phyloP scores from a whole-genome alignment of 202 grass and related monocot species.

The Eragrostis tef region DNA sequence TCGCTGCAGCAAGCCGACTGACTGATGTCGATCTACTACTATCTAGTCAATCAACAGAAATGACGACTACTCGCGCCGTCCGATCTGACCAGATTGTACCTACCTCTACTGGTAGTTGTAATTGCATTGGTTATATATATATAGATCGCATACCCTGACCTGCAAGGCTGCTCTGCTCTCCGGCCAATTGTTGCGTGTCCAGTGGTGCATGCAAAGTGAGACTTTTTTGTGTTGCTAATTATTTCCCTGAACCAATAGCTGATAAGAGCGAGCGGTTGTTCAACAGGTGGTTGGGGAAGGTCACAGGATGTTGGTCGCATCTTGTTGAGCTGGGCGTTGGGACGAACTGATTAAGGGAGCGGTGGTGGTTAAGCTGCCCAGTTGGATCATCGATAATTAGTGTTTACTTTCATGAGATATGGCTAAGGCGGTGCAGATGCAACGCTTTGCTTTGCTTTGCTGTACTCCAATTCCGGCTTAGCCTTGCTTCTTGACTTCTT shows the following conservation, averaged over 20 bases:
- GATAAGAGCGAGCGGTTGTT: not conserved
- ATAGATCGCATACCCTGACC: not conserved
- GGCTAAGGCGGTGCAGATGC: not conserved
- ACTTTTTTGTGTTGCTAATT: too few relatives aligned
- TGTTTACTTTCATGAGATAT: not conserved
- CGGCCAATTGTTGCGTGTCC: not conserved
- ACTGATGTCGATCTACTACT: not conserved
- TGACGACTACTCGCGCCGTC: too few relatives aligned
- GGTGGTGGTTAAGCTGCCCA: not conserved
- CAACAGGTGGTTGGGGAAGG: not conserved
- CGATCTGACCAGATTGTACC: too few relatives aligned
- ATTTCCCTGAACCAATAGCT: too few relatives aligned
- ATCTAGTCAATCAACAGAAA: too few relatives aligned
- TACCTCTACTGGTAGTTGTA: not conserved
- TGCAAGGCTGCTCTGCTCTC: not conserved
- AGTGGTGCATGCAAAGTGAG: too few relatives aligned
- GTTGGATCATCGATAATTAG: not conserved
- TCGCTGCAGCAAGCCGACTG: conserved; percentile 43
- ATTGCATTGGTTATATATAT: not conserved
- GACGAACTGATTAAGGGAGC: not conserved
- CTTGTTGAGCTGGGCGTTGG: not conserved
- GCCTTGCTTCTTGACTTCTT: not conserved
- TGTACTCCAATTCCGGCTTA: not conserved
- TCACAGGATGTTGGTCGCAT: not conserved
- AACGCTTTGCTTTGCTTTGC: not conserved